Conservation (phyloP, 495 filamentous ascomycete species). For the Aspergillus kassunensis region DNA sequence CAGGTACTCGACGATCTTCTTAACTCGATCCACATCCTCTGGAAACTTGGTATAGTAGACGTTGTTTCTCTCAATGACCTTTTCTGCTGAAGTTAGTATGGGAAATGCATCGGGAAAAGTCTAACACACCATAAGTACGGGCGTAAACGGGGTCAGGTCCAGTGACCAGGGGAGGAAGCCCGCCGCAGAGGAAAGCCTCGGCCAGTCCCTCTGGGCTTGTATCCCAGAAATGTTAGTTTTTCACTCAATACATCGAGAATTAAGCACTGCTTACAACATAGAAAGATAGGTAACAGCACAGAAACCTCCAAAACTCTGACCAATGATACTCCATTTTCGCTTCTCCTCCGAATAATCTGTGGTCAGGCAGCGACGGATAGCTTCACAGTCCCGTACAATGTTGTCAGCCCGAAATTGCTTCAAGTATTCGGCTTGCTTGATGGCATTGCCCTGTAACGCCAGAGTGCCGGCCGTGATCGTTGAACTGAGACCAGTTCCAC, state of each 20-base stretch:
- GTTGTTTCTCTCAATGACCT: conserved; percentile 61
- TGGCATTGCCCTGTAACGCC: conserved; percentile 56
- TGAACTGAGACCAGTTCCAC: conserved; percentile 81
- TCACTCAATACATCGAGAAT: neutral
- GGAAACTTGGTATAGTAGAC: conserved; percentile 83
- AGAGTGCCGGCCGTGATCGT: conserved; percentile 70
- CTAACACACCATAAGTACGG: conserved; percentile 53
- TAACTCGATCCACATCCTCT: conserved; percentile 71
- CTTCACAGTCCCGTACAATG: conserved; percentile 85
- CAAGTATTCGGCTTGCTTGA: conserved; percentile 72
- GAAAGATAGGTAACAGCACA: conserved; percentile 78
- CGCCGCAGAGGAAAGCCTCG: conserved; percentile 81
- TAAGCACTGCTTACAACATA: conserved; percentile 49
- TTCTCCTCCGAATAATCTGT: conserved; percentile 63
- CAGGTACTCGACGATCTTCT: conserved; percentile 60
- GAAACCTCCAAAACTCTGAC: conserved; percentile 92
- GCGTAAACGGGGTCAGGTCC: conserved; percentile 73
- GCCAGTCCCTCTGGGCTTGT: conserved; percentile 64
- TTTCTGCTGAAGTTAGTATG: conserved; percentile 34
- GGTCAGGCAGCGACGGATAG: conserved; percentile 70
- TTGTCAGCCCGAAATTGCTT: conserved; percentile 86
- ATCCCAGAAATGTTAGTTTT: neutral
- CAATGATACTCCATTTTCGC: conserved; percentile 78
- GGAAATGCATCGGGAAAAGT: neutral
- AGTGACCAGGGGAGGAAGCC: conserved; percentile 70